These are phyloP conservation scores for Rhynchosporium agropyri DNA, from an alignment of 2,329 filamentous ascomycete genomes.

Conservation along the genomic window DNA sequence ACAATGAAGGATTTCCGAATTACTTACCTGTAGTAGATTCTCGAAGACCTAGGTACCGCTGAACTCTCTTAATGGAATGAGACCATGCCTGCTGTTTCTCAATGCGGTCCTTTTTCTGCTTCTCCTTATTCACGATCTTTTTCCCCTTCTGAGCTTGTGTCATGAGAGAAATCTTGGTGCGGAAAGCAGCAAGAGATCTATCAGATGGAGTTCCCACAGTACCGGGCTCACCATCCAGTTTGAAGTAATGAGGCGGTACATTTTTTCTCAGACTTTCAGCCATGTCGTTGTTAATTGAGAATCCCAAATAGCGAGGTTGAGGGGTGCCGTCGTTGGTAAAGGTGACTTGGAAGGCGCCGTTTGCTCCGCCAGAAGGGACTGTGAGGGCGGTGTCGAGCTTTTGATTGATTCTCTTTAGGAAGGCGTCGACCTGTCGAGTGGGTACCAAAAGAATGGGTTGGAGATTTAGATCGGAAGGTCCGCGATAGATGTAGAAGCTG, in stretches of 20 bases:
- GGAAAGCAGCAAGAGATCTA: conserved; percentile 51
- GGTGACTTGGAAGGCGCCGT: conserved; percentile 59
- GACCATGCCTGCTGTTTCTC: conserved; percentile 55
- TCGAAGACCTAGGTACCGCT: conserved; percentile 72
- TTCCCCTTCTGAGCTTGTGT: conserved; percentile 53
- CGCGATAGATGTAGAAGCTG: conserved; percentile 69
- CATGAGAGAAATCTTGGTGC: conserved; percentile 55
- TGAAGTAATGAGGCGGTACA: conserved; percentile 41
- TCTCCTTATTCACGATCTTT: conserved; percentile 51
- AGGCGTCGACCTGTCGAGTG: conserved; percentile 62
- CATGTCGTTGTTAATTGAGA: conserved; percentile 49
- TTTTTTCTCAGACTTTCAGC: conserved; percentile 31
- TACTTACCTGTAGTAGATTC: conserved; percentile 32
- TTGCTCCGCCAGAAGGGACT: conserved; percentile 57
- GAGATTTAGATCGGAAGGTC: conserved; percentile 47
- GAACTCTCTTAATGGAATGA: conserved; percentile 62
- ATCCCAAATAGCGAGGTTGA: conserved; percentile 68
- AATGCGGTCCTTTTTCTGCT: conserved; percentile 50
- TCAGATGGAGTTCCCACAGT: conserved; percentile 41
- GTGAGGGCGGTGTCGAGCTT: conserved; percentile 56
- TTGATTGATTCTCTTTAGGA: conserved; percentile 67
- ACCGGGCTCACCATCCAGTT: conserved; percentile 37
- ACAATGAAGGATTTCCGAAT: neutral
- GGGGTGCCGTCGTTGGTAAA: conserved; percentile 65
- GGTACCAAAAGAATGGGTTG: conserved; percentile 69